Evolutionary conservation across 2,329 filamentous ascomycete species (phyloP).

Genomic region (Aspergillus awamori): DNA sequence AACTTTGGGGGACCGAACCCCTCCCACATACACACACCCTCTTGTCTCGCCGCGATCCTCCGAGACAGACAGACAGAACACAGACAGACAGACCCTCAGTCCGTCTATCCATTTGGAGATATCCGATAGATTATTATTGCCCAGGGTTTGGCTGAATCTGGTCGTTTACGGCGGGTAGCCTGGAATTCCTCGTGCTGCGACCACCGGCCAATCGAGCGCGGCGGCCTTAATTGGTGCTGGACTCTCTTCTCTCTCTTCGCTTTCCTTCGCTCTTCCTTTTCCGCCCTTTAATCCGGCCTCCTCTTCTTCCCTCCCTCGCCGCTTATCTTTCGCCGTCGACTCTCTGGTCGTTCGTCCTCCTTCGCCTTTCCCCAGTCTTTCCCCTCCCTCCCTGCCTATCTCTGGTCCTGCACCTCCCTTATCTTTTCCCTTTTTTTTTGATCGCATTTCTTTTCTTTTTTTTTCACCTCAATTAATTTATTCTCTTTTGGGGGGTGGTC

Average conservation of each 20-base stretch:
- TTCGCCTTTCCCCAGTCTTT: not conserved
- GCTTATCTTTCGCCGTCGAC: not conserved
- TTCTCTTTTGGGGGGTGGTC: too few species aligned
- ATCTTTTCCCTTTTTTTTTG: constrained; percentile 10
- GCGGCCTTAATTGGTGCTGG: not conserved
- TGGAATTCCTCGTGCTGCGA: constrained; percentile 27
- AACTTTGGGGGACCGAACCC: not conserved
- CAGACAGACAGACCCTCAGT: too few species aligned
- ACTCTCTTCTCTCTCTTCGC: not conserved
- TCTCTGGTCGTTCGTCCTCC: not conserved
- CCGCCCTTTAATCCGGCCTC: not conserved
- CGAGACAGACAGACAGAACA: too few species aligned
- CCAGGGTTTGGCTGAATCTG: constrained; percentile 16
- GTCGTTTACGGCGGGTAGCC: constrained; percentile 40
- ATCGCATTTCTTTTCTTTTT: constrained; percentile 8
- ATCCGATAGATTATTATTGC: constrained; percentile 4
- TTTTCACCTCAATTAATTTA: not conserved
- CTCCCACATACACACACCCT: not conserved
- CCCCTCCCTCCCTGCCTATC: constrained; percentile 6
- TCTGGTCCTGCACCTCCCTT: constrained; percentile 1
- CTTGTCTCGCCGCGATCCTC: too few species aligned
- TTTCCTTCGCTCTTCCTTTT: not conserved
- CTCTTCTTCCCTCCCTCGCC: constrained; percentile 5
- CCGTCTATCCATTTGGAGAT: not conserved
- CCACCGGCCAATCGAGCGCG: constrained; percentile 1